Percentiles rank a stretch among this genome's conserved stretches.
Evolutionary conservation across 1,284 basidiomycete species (phyloP).

Genomic region (Sutorius eximius): DNA sequence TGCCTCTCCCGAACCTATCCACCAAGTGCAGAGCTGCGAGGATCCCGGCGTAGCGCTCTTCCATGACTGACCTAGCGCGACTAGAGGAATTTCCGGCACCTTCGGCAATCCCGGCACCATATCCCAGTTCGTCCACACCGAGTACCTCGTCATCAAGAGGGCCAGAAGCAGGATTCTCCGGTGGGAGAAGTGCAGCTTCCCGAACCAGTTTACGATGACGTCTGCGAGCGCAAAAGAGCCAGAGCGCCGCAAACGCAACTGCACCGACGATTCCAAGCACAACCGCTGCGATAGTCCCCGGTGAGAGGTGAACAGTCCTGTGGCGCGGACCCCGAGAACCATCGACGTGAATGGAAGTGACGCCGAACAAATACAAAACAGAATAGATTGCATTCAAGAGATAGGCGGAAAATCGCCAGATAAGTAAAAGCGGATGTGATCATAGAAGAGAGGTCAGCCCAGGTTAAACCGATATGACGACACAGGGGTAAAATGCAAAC

Average conservation of each 20-base stretch:
- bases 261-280: constrained; percentile 28
- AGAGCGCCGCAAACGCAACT: constrained; percentile 28
- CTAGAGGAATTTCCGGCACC: not conserved
- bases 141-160: constrained; percentile 28
- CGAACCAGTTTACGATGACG: constrained; percentile 27
- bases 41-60: constrained; percentile 32
- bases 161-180: constrained; percentile 9
- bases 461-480: constrained; percentile 14
- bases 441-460: constrained; percentile 22
- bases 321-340: constrained; percentile 4
- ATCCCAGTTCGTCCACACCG: constrained; percentile 12
- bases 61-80: constrained; percentile 7
- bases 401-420: constrained; percentile 10
- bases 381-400: constrained; percentile 6
- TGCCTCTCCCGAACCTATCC: constrained; percentile 12
- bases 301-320: constrained; percentile 20
- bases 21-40: constrained; percentile 26
- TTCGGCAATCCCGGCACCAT: not conserved
- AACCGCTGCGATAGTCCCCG: constrained; percentile 27
- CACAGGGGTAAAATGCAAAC: constrained; percentile 15
- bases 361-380: constrained; percentile 1
- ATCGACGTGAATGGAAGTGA: constrained; percentile 3
- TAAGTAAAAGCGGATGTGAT: constrained; percentile 14
- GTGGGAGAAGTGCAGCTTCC: constrained; percentile 14
- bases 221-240: constrained; percentile 35